Evolutionary conservation across 1,284 basidiomycete species (phyloP).

Genomic region (Hemileia vastatrix): DNA sequence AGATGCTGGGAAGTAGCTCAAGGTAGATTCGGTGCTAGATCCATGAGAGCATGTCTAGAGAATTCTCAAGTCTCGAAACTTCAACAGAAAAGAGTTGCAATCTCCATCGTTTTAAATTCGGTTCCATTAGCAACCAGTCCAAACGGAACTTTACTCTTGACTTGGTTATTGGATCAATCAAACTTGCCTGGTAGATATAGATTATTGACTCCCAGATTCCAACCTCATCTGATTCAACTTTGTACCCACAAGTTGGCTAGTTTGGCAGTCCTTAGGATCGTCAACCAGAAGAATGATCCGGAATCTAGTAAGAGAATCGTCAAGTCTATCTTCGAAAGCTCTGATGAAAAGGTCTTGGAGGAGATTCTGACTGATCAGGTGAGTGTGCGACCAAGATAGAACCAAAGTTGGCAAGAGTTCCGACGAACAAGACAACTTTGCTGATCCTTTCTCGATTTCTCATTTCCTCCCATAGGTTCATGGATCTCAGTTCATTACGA

Average conservation of each 20-base stretch:
- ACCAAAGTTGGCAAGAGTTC: too few relatives aligned
- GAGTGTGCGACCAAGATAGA: background rate
- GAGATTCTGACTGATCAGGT: constrained; percentile 39
- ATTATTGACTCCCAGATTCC: constrained; percentile 35
- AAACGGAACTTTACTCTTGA: constrained; percentile 38
- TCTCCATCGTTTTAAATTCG: constrained; percentile 38
- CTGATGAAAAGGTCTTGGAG: constrained; percentile 29
- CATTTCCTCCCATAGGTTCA: constrained; percentile 22
- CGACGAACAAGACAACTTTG: background rate
- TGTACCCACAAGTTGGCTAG: constrained; percentile 43
- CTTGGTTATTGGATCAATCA: constrained; percentile 38
- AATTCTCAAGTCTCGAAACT: constrained; percentile 24
- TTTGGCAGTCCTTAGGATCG: constrained; percentile 32
- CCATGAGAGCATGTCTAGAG: constrained; percentile 41
- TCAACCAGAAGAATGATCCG: constrained; percentile 32
- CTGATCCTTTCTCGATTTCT: too few relatives aligned
- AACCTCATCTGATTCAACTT: constrained; percentile 35
- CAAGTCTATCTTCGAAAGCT: constrained; percentile 31
- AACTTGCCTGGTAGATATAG: constrained; percentile 29
- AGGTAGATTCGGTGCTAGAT: constrained; percentile 40
- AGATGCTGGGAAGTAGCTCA: constrained; percentile 43
- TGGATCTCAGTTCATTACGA: constrained; percentile 35
- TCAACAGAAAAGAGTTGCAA: constrained; percentile 38
- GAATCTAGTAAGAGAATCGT: constrained; percentile 30
- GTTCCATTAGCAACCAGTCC: constrained; percentile 40